Evolutionary conservation across 352 stramenopile species (phyloP).

Genomic region (Pythium volutum): DNA sequence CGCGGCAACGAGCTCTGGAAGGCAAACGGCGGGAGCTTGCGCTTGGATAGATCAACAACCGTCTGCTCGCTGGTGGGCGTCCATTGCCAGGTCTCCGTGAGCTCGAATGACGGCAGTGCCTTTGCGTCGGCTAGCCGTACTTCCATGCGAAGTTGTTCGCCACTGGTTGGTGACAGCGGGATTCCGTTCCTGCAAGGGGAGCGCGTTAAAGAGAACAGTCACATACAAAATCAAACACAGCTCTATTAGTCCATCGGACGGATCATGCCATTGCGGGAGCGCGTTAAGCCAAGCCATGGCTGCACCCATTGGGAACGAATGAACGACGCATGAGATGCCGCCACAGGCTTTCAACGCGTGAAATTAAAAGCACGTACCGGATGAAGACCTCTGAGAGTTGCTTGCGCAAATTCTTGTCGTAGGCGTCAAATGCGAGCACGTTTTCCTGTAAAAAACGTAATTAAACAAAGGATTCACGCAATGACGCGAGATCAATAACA

Average conservation of each 20-base stretch:
- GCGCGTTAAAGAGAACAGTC: slow-evolving; percentile 7
- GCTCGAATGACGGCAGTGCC: slow-evolving; percentile 35
- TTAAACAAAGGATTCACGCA: too few species aligned
- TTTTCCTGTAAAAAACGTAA: slow-evolving; percentile 68
- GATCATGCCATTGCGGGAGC: neutral
- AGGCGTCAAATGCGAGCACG: slow-evolving; percentile 93
- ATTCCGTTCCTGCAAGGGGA: slow-evolving; percentile 55
- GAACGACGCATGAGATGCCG: slow-evolving; percentile 20
- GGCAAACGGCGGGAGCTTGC: slow-evolving; percentile 24
- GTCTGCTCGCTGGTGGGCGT: slow-evolving; percentile 6
- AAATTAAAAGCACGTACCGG: slow-evolving; percentile 20
- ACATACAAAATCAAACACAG: slow-evolving; percentile 17
- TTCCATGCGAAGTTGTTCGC: slow-evolving; percentile 31
- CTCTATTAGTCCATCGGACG: slow-evolving; percentile 19
- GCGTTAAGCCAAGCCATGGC: slow-evolving; percentile 25
- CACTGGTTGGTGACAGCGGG: slow-evolving; percentile 34
- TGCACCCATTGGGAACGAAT: slow-evolving; percentile 16
- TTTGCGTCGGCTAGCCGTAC: slow-evolving; percentile 41
- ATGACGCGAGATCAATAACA: too few species aligned
- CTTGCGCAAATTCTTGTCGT: slow-evolving; percentile 68
- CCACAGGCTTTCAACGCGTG: slow-evolving; percentile 4
- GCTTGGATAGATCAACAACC: slow-evolving; percentile 22
- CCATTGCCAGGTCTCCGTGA: slow-evolving; percentile 27
- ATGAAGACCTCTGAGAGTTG: slow-evolving; percentile 80
- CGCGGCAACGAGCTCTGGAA: slow-evolving; percentile 37